phyloP scores from a whole-genome alignment of 148 eudicot genomes.

The Fallopia convolvulus region DNA sequence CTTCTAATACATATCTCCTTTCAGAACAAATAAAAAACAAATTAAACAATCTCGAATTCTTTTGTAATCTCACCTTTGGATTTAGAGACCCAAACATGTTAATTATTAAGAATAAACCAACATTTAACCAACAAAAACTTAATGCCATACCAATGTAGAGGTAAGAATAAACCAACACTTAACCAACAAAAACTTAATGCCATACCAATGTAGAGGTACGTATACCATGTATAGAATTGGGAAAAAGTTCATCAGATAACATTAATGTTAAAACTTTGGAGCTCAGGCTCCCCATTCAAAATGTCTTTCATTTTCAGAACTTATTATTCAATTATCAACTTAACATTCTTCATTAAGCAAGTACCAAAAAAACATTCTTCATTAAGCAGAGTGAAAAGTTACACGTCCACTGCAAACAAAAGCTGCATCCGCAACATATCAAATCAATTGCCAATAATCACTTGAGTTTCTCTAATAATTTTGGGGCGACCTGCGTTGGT shows the following conservation, averaged over 20 bases:
- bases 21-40: too few relatives aligned
- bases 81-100: too few relatives aligned
- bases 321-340: conserved; percentile 6
- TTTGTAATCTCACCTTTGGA: too few relatives aligned
- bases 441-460: neutral
- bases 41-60: too few relatives aligned
- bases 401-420: neutral
- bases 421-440: neutral
- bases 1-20: too few relatives aligned
- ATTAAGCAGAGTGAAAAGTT: neutral
- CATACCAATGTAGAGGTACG: too few relatives aligned
- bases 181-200: too few relatives aligned
- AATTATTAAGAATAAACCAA: too few relatives aligned
- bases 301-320: neutral
- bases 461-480: conserved; percentile 4
- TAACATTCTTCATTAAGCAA: neutral
- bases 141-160: too few relatives aligned
- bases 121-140: too few relatives aligned
- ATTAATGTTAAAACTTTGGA: conserved; percentile 1
- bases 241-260: neutral
- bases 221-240: neutral
- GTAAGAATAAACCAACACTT: too few relatives aligned
- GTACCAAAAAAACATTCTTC: neutral
- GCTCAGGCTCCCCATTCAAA: neutral
- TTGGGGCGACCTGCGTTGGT: conserved; percentile 2